A percentile compares a stretch with the other conserved stretches of the same genome.
phyloP scores from a whole-genome alignment of 495 filamentous ascomycete genomes.

The Hypomontagnella submonticulosa region DNA sequence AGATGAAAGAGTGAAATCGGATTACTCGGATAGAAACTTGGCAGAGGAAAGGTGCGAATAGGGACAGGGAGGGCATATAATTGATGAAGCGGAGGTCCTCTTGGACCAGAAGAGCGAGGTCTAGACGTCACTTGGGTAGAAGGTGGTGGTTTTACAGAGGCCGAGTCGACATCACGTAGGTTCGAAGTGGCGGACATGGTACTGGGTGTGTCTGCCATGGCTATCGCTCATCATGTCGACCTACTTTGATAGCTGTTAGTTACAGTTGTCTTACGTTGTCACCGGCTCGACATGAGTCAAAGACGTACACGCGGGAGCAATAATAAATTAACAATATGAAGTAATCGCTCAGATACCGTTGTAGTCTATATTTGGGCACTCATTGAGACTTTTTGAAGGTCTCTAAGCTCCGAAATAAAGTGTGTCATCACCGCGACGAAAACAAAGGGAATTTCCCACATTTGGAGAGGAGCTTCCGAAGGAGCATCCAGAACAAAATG shows the following conservation, averaged over 20 bases:
- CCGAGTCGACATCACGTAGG: constrained; percentile 16
- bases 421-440: constrained; percentile 69
- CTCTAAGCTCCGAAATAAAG: constrained; percentile 65
- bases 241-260: constrained; percentile 45
- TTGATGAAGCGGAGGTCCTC: constrained; percentile 63
- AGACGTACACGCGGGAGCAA: not conserved
- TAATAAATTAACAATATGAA: constrained; percentile 14
- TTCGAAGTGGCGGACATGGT: constrained; percentile 33
- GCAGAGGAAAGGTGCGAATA: constrained; percentile 81
- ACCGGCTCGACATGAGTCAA: not conserved
- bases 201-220: constrained; percentile 55
- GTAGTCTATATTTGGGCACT: constrained; percentile 86
- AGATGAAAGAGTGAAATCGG: constrained; percentile 87
- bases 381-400: constrained; percentile 80
- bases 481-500: not conserved
- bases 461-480: not conserved
- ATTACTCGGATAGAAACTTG: constrained; percentile 89
- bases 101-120: constrained; percentile 34
- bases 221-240: constrained; percentile 51
- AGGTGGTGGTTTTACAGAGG: constrained; percentile 30
- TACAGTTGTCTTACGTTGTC: not conserved
- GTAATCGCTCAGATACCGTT: constrained; percentile 99
- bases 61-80: constrained; percentile 86
- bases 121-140: constrained; percentile 25
- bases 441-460: constrained; percentile 3